Conservation (phyloP, 768 basidiomycete genomes). For the Mycena maculata region DNA sequence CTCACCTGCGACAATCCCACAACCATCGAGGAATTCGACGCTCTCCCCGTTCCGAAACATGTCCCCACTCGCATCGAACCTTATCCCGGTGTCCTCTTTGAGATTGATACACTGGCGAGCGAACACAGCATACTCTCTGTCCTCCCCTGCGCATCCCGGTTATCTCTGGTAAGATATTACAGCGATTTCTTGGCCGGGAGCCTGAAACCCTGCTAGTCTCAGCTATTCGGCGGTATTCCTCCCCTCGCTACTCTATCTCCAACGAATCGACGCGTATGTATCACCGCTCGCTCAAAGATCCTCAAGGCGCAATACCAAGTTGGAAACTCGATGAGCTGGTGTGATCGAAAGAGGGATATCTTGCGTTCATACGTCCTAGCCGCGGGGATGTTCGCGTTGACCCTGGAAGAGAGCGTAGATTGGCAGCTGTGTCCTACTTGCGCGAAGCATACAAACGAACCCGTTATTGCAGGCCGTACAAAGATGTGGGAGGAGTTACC, state of each 20-base stretch:
- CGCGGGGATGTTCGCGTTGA: neutral
- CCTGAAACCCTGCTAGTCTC: neutral
- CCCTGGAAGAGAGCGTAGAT: neutral
- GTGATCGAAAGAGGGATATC: too few relatives aligned
- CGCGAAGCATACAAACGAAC: neutral
- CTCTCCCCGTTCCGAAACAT: neutral
- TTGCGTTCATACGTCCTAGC: neutral
- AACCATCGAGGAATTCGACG: neutral
- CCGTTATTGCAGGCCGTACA: neutral
- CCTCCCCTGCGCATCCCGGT: slow-evolving; percentile 16
- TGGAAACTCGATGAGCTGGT: too few relatives aligned
- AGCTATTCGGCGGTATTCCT: neutral
- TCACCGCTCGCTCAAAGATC: too few relatives aligned
- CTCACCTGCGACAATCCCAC: slow-evolving; percentile 1
- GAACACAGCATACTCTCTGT: slow-evolving; percentile 3
- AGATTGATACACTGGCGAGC: slow-evolving; percentile 2
- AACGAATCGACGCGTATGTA: neutral
- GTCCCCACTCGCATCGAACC: neutral
- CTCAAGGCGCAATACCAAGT: too few relatives aligned
- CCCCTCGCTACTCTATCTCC: neutral
- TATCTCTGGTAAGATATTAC: neutral
- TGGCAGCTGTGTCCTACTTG: neutral
- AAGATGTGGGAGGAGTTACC: slow-evolving; percentile 26
- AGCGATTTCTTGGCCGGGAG: too few relatives aligned
- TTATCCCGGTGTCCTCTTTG: slow-evolving; percentile 1